Evolutionary conservation across 805 yeast genomes (phyloP).

Genomic region (Kluyveromyces aestuarii): DNA sequence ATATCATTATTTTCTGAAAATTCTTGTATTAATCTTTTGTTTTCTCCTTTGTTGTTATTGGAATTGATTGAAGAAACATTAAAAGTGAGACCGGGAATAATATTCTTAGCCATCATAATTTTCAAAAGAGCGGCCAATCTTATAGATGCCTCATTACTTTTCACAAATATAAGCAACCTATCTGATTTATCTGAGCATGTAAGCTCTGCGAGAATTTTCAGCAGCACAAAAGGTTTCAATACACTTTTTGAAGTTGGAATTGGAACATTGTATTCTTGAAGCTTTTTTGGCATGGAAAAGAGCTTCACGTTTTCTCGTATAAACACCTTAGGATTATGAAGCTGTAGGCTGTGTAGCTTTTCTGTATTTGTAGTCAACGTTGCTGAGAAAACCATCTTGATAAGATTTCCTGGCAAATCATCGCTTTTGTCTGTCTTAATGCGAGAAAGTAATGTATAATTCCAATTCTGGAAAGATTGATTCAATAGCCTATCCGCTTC

Average conservation of each 20-base stretch:
- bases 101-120: slow-evolving; percentile 10
- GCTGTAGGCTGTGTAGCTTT: slow-evolving; percentile 60
- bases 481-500: slow-evolving; percentile 78
- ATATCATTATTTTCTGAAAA: slow-evolving; percentile 44
- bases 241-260: slow-evolving; percentile 32
- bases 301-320: slow-evolving; percentile 61
- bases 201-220: slow-evolving; percentile 37
- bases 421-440: slow-evolving; percentile 30
- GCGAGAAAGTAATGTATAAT: slow-evolving; percentile 38
- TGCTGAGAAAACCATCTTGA: slow-evolving; percentile 78
- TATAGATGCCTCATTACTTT: slow-evolving; percentile 71
- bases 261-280: slow-evolving; percentile 36
- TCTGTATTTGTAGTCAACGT: slow-evolving; percentile 92
- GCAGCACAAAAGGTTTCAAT: slow-evolving; percentile 67
- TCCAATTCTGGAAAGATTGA: slow-evolving; percentile 94
- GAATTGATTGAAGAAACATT: slow-evolving; percentile 44
- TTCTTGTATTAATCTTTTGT: slow-evolving; percentile 47
- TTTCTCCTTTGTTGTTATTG: slow-evolving; percentile 43
- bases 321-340: slow-evolving; percentile 58
- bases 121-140: slow-evolving; percentile 52
- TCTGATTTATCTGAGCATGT: slow-evolving; percentile 1
- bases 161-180: slow-evolving; percentile 24
- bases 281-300: slow-evolving; percentile 49
- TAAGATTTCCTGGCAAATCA: slow-evolving; percentile 32
- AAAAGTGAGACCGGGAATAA: slow-evolving; percentile 1